Evolutionary conservation across 1,139 yeast genomes (phyloP), one percentile per base, ranked within the genome.

Genomic region (Saccharomycopsis phalli): DNA sequence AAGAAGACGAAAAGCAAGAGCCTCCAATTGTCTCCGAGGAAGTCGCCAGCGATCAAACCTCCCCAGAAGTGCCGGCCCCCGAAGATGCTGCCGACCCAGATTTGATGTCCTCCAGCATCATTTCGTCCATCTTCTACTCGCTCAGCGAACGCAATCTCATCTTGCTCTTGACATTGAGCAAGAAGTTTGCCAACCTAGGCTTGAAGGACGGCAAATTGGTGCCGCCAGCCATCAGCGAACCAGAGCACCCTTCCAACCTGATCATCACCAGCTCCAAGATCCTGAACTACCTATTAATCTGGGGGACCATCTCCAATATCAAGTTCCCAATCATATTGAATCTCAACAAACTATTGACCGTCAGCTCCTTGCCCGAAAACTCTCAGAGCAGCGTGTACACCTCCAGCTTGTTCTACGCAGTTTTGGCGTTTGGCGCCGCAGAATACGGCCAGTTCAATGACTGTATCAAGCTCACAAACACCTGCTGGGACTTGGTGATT

Each of bases 151-250:
- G 55, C 34, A 54, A 52, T 32, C 45, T 54, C 11, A 52, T 55
- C 14, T 49, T 58, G 2, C 42, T 56, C 16, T 47, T 56, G 17
- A 53, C 59, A 4, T 41, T 56, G n/a, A 49, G 55, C 29, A 55
- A 54, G 43, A 56, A 54, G 32, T 51, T 50, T 35, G 34, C 47
- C 8, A 27, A 25, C 13, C 28, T 45, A 17, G 40, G 34, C 26
- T 28, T 42, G 5, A 30, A 20, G 20, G 27, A 41, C 14, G 47
- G 42, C 10, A 31, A 31, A 22, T 20, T 41, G 6, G 37, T 44
- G 11, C 34, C 26, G 7, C n/a, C n/a, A n/a, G n/a, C n/a, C n/a
- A 11, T 26, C 13, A 30, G 30, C 16, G 30, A 34, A 13, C 7
- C 5, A 11, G 36, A 21, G 19, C 40, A 20, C 17, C 10, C 14